These are phyloP conservation scores for Trypanosoma lewisi DNA, from an alignment of 208 protist species.

Conservation along the genomic window DNA sequence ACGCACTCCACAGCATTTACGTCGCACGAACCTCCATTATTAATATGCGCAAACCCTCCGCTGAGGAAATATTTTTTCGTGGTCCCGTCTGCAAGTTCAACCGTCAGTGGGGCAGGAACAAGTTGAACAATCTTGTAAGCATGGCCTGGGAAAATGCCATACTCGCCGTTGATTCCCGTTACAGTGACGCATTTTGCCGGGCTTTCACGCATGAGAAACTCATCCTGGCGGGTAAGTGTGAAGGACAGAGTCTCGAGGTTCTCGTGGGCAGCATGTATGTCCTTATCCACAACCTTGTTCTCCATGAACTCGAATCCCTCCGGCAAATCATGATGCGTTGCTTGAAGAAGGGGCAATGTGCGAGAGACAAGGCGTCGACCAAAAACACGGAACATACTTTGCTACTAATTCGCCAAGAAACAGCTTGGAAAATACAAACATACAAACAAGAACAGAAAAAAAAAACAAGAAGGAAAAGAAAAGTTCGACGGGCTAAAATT, in stretches of 20 bases:
- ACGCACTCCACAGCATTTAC: slow-evolving; percentile 91
- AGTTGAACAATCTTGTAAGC: slow-evolving; percentile 88
- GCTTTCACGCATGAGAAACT: slow-evolving; percentile 81
- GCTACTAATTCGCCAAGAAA: background rate
- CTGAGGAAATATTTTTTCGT: slow-evolving; percentile 83
- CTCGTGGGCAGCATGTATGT: slow-evolving; percentile 78
- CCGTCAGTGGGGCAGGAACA: slow-evolving; percentile 57
- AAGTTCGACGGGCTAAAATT: slow-evolving; percentile 1
- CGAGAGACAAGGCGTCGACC: slow-evolving; percentile 54
- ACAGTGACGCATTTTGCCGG: slow-evolving; percentile 86
- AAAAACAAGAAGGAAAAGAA: slow-evolving; percentile 26
- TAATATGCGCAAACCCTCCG: slow-evolving; percentile 90
- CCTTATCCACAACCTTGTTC: slow-evolving; percentile 85
- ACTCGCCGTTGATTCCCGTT: slow-evolving; percentile 73
- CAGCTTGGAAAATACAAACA: background rate
- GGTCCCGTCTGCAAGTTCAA: slow-evolving; percentile 77
- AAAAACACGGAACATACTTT: slow-evolving; percentile 76
- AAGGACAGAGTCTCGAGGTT: slow-evolving; percentile 79
- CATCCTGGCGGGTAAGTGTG: slow-evolving; percentile 89
- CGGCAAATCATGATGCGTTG: slow-evolving; percentile 38
- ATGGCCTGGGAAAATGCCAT: slow-evolving; percentile 85
- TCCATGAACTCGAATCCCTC: slow-evolving; percentile 88
- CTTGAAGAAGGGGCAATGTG: slow-evolving; percentile 54
- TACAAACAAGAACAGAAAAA: slow-evolving; percentile 4
- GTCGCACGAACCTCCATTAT: slow-evolving; percentile 90